These are phyloP conservation scores for Penicillium nucicola DNA, from an alignment of 495 filamentous ascomycete genomes.

Conservation along the genomic window DNA sequence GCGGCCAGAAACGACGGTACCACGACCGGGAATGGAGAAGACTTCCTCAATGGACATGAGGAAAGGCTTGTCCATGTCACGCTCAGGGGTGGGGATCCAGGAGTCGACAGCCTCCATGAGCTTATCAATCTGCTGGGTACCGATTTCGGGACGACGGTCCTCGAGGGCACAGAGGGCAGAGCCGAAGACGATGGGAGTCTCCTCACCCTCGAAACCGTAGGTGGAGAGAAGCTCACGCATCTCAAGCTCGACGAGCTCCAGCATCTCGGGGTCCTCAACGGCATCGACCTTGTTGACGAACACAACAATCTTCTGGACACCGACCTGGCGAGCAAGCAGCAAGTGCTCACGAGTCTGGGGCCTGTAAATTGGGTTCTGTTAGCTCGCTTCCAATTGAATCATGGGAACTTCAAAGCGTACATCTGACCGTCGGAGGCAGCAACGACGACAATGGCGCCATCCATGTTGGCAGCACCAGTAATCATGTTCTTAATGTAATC, in stretches of 20 bases:
- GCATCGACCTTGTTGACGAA: constrained; percentile 99
- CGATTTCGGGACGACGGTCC: constrained; percentile 80
- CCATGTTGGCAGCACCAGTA: constrained; percentile 95
- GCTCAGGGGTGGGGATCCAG: constrained; percentile 93
- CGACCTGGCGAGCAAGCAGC: constrained; percentile 94
- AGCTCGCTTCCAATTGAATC: constrained; percentile 9
- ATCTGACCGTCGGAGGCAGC: constrained; percentile 99
- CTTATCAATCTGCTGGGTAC: constrained; percentile 77
- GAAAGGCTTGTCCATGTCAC: constrained; percentile 94
- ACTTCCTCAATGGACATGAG: constrained; percentile 98
- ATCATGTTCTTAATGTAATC: constrained; percentile 99
- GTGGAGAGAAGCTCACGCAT: constrained; percentile 92
- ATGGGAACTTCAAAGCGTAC: constrained; percentile 38
- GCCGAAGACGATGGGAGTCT: constrained; percentile 93
- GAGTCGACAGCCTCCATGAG: constrained; percentile 86
- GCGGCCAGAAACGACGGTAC: constrained; percentile 93
- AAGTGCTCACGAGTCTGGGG: constrained; percentile 98
- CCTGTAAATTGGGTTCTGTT: constrained; percentile 41
- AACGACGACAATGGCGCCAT: constrained; percentile 97
- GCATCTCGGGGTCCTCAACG: constrained; percentile 95
- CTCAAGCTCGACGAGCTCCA: constrained; percentile 99
- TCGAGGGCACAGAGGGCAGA: constrained; percentile 97
- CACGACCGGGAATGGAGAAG: constrained; percentile 96
- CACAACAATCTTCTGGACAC: constrained; percentile 95
- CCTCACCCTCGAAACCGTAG: constrained; percentile 97